Conservation (phyloP, 441 rosid species). For the Euphorbia corollata region DNA sequence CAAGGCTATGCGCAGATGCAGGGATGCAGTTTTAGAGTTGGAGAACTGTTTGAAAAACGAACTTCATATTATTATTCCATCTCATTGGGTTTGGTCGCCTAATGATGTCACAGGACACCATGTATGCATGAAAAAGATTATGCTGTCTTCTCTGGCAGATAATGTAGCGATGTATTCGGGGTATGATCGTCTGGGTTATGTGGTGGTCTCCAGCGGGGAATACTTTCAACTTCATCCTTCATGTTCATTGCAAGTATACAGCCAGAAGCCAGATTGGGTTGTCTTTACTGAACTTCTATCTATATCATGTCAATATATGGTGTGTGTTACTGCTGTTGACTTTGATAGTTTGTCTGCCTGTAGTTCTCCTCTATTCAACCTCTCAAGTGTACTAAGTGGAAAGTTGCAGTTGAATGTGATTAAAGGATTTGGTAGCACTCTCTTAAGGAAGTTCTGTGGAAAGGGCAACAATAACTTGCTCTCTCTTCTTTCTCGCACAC, state of each 20-base stretch:
- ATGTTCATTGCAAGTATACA: slow-evolving; percentile 66
- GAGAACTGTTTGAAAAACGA: slow-evolving; percentile 59
- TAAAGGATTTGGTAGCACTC: slow-evolving; percentile 49
- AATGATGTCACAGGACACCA: slow-evolving; percentile 32
- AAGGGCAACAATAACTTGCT: slow-evolving; percentile 43
- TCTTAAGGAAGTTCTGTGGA: slow-evolving; percentile 70
- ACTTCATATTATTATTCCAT: slow-evolving; percentile 46
- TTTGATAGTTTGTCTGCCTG: slow-evolving; percentile 49
- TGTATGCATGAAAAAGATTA: slow-evolving; percentile 43
- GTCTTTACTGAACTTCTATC: slow-evolving; percentile 79
- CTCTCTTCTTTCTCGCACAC: slow-evolving; percentile 49
- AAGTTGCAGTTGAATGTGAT: slow-evolving; percentile 52
- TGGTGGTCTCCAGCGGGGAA: slow-evolving; percentile 65
- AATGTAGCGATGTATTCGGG: slow-evolving; percentile 88
- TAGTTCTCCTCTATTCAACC: slow-evolving; percentile 60
- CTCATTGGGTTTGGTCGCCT: slow-evolving; percentile 66
- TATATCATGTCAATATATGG: slow-evolving; percentile 51
- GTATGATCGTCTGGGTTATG: slow-evolving; percentile 72
- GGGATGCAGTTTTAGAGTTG: slow-evolving; percentile 64
- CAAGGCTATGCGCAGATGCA: slow-evolving; percentile 81
- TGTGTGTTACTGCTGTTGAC: slow-evolving; percentile 84
- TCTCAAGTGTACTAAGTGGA: slow-evolving; percentile 36
- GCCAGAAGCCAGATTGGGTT: slow-evolving; percentile 82
- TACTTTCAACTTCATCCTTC: slow-evolving; percentile 80
- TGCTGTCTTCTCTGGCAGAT: slow-evolving; percentile 70